Evolutionary conservation across 805 yeast genomes (phyloP).

Genomic region (Lipomyces yamadae): DNA sequence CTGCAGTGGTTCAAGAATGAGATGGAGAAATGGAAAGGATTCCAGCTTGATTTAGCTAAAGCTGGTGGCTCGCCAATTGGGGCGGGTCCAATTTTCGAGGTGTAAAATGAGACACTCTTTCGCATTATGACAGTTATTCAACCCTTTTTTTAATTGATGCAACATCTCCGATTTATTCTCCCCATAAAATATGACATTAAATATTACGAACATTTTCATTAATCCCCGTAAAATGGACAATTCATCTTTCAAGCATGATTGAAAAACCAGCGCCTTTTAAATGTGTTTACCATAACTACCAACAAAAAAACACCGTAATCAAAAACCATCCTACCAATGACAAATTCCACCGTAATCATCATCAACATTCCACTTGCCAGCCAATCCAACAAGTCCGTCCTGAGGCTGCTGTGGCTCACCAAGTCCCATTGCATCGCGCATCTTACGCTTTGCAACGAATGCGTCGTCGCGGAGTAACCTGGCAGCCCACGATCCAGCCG

Average conservation of each 20-base stretch:
- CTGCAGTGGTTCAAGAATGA: constrained; percentile 30
- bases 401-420: constrained; percentile 20
- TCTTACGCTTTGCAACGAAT: constrained; percentile 19
- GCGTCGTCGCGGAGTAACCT: constrained; percentile 49
- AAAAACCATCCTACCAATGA: constrained; percentile 27
- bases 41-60: constrained; percentile 27
- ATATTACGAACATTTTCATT: background rate
- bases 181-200: background rate
- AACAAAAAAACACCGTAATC: background rate
- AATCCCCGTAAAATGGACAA: background rate
- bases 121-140: background rate
- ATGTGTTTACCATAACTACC: background rate
- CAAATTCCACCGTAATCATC: constrained; percentile 37
- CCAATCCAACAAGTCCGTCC: constrained; percentile 30
- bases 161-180: background rate
- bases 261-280: background rate
- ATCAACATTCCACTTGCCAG: constrained; percentile 36
- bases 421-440: constrained; percentile 25
- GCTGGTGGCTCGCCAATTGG: constrained; percentile 30
- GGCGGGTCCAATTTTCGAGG: constrained; percentile 31
- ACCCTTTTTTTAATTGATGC: background rate
- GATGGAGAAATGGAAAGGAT: constrained; percentile 34
- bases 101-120: constrained; percentile 7
- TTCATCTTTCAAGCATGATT: background rate
- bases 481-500: constrained; percentile 92